Base-by-base conservation (phyloP, 2,329 filamentous ascomycete genomes). In the Berkeleyomyces basicola region DNA sequence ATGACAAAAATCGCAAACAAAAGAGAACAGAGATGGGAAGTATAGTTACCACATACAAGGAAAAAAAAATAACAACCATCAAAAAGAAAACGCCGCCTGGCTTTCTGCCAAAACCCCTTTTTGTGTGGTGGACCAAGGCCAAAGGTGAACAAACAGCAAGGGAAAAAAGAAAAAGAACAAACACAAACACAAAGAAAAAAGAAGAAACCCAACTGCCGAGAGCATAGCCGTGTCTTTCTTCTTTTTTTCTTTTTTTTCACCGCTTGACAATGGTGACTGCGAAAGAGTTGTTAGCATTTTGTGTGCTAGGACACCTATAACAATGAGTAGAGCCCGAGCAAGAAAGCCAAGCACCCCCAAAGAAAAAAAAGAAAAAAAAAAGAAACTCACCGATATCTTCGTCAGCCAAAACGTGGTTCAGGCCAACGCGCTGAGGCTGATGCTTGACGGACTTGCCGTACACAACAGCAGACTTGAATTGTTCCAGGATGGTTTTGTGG, bases 361-460 rank as follows among this genome's bases (percentile, higher is more conserved):
- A 36, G 33, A 16, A 57, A 33, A 57, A 43, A 7, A 57, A 46
- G 11, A 39, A 42, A 23, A 6, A 36, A 39, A 16, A 10, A 39
- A 55, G 46, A 23, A 59, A 62, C 55, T 49, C 53, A 92, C 89
- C 89, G 75, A 99, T 96, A 76, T 99, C 93, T 77, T 99, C 93
- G 73, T 99, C 93, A 64, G 84, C 89, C 70, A 99, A 79, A 78
- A 96, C 90, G 73, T 99, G 93, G 61, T 82, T 78, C 67, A 99
- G 80, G 59, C 93, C 93, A 66, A 97, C 93, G 70, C 91, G 84
- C 76, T 99, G 93, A 67, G 93, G 93, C 76, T 97, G 93, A 77
- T 99, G 93, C 80, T 97, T 97, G 68, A 97, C 92, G 63, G 91
- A 96, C 73, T 92, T 93, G 68, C 93, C 93, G 74, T 97, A 99